Percentiles rank a stretch among this genome's conserved stretches.
Evolutionary conservation across 768 basidiomycete species (phyloP).

Genomic region (Tylopilus sp.): DNA sequence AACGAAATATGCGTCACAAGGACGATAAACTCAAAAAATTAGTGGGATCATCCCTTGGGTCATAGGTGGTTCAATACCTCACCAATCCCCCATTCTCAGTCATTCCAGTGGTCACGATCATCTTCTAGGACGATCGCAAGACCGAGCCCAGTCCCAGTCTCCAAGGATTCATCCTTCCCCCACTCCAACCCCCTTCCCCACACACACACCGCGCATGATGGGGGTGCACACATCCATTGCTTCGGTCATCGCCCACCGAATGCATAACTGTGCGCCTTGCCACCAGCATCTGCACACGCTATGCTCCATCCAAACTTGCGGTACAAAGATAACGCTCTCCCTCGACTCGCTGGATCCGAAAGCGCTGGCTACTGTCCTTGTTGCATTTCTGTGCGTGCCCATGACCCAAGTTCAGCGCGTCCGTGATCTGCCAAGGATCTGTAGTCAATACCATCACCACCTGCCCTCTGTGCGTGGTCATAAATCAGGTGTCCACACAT

Average conservation of each 20-base stretch:
- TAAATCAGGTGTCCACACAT: conserved; percentile 5
- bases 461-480: conserved; percentile 22
- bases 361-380: conserved; percentile 13
- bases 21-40: conserved; percentile 32
- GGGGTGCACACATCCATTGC: conserved; percentile 31
- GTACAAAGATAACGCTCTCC: conserved; percentile 1
- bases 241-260: conserved; percentile 34
- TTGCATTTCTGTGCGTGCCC: conserved; percentile 35
- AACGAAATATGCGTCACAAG: conserved; percentile 17
- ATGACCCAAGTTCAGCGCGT: conserved; percentile 26
- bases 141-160: conserved; percentile 34
- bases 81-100: conserved; percentile 21
- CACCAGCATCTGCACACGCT: conserved; percentile 23
- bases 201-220: conserved; percentile 23
- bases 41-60: conserved; percentile 20
- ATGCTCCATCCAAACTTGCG: background rate
- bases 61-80: conserved; percentile 29
- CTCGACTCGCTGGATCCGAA: conserved; percentile 31
- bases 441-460: conserved; percentile 10
- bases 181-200: conserved; percentile 26
- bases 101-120: conserved; percentile 19
- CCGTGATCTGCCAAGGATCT: conserved; percentile 3
- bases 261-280: conserved; percentile 21
- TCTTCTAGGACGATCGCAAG: conserved; percentile 12
- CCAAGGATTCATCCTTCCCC: conserved; percentile 42